These are phyloP conservation scores for Hyparrhenia diplandra DNA, from an alignment of 176 grass and related monocot genomes.

Conservation along the genomic window DNA sequence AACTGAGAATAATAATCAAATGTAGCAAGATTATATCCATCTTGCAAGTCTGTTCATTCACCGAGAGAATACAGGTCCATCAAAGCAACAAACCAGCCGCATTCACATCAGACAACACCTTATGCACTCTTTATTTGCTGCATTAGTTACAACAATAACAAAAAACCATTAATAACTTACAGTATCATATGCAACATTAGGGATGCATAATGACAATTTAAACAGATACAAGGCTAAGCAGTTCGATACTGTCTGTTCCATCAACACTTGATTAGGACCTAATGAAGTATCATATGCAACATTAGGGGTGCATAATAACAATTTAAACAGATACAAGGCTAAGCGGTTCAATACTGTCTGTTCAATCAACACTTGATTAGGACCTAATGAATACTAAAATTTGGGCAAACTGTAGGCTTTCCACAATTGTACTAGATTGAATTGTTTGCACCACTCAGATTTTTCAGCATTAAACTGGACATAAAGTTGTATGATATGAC, in stretches of 20 bases:
- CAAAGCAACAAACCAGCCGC: background rate
- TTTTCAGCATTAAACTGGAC: background rate
- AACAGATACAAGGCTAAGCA: background rate
- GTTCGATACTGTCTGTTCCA: background rate
- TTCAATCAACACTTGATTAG: background rate
- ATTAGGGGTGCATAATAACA: background rate
- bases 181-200: background rate
- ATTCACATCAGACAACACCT: constrained; percentile 13
- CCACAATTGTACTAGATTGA: background rate
- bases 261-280: background rate
- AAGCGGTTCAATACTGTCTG: background rate
- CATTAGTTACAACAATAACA: constrained; percentile 17
- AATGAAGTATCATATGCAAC: too few species aligned
- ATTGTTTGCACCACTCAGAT: background rate
- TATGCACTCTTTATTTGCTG: constrained; percentile 36
- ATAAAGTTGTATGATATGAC: background rate
- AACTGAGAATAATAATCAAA: background rate
- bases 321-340: background rate
- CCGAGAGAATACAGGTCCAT: background rate
- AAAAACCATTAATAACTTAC: background rate
- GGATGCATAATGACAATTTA: background rate
- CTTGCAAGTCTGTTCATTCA: background rate
- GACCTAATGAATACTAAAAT: background rate
- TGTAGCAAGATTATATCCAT: background rate
- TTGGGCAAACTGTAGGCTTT: background rate